A percentile compares a stretch with the other conserved stretches of the same genome.
These are phyloP conservation scores for Pistacia integerrima DNA, from an alignment of 345 rosid genomes.

Conservation along the genomic window DNA sequence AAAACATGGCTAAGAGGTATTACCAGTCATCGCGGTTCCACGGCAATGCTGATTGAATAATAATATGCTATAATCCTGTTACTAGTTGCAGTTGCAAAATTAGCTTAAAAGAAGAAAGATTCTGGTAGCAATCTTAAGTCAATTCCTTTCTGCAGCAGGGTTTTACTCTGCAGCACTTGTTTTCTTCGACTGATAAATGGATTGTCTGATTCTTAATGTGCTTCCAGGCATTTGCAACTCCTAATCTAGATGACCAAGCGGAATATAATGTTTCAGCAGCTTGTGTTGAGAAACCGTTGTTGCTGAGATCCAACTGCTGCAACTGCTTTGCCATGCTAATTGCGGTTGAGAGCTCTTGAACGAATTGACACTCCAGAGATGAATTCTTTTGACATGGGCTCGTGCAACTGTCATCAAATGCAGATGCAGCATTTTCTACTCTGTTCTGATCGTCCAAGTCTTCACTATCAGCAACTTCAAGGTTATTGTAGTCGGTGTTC, in stretches of 20 bases:
- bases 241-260: constrained; percentile 65
- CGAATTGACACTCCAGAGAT: constrained; percentile 34
- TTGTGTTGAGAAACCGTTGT: constrained; percentile 56
- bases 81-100: background rate
- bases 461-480: constrained; percentile 93
- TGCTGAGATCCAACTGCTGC: constrained; percentile 69
- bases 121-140: constrained; percentile 4
- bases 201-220: constrained; percentile 58
- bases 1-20: background rate
- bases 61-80: background rate
- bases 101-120: background rate
- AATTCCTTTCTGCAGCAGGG: constrained; percentile 81
- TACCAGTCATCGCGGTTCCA: background rate
- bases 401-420: constrained; percentile 42
- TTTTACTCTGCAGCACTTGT: constrained; percentile 58
- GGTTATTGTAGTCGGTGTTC: constrained; percentile 41
- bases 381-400: constrained; percentile 51
- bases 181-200: constrained; percentile 60
- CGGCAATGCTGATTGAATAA: background rate
- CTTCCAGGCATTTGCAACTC: constrained; percentile 44
- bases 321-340: constrained; percentile 62
- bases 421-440: constrained; percentile 40
- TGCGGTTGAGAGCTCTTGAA: constrained; percentile 59
- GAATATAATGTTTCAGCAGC: constrained; percentile 51
- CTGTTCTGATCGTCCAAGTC: constrained; percentile 37